Evolutionary conservation across 2,329 filamentous ascomycete species (phyloP), one percentile per base, ranked within the genome.

Genomic region (Penicillium sp.): DNA sequence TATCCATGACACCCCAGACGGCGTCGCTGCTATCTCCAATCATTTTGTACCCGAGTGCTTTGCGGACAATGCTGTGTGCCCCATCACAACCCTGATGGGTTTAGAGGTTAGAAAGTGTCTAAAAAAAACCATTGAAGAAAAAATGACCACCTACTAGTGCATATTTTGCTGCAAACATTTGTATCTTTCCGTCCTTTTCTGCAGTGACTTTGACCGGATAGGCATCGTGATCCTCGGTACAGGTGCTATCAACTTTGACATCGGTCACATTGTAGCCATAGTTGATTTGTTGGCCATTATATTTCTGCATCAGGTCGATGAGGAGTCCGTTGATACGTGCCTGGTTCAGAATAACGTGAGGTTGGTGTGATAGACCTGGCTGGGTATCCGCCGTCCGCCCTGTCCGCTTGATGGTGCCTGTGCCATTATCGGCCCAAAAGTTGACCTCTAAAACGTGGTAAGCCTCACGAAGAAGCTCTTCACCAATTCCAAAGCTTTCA

Each of bases 261-360:
- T 72, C 66, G 57, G 72, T 78, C 2, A 86, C 81, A 23, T 79
- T 76, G 59, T 75, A 81, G 0, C 80, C 81, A 60, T 87, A 87
- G 57, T 83, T 79, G 33, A 87, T 79, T 25, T 77, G 72, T 53
- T 77, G 70, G 5, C 73, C 72, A 50, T 71, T 73, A 9, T 72
- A 70, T 53, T 71, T 70, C 41, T 76, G 68, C 75, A 87, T 81
- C 3, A 76, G 73, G 40, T 73, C 72, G 34, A 87, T 76, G 67
- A 89, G 74, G 19, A 86, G 57, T 16, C 72, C 78, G 60, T 85
- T 84, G 19, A 85, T 74, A 15, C 80, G 70, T 0, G 81, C 82
- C 70, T 85, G 82, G 60, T 82, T 84, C 31, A 84, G 66, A 40
- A 84, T 85, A 39, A 85, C 78, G 67, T 84, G 82, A 23, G 82